Percentiles rank a stretch among this genome's conserved stretches.
Conservation (phyloP, 2,329 filamentous ascomycete species). For the Aspergillus nomiae region DNA sequence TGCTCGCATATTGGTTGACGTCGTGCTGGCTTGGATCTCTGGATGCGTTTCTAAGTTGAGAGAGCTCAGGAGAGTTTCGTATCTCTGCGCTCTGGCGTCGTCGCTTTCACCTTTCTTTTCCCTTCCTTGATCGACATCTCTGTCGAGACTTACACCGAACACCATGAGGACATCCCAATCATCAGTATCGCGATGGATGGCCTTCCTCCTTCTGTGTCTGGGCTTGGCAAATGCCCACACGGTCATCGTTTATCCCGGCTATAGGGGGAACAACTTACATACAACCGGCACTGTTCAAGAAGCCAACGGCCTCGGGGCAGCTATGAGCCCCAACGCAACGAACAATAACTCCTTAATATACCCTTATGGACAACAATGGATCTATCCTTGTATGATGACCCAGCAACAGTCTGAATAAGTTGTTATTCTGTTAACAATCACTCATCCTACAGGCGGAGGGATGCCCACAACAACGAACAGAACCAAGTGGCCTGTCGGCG, state of each 20-base stretch:
- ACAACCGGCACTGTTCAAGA: constrained; percentile 65
- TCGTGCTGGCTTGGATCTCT: constrained; percentile 3
- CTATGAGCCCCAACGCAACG: constrained; percentile 30
- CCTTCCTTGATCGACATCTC: not conserved
- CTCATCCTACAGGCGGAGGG: constrained; percentile 69
- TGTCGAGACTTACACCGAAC: constrained; percentile 2
- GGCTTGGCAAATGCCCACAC: constrained; percentile 60
- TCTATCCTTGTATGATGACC: constrained; percentile 78
- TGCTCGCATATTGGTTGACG: constrained; percentile 5
- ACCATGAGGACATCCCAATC: constrained; percentile 29
- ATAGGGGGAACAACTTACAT: constrained; percentile 82
- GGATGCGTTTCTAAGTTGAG: constrained; percentile 8
- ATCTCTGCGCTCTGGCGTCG: constrained; percentile 7
- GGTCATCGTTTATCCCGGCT: constrained; percentile 84
- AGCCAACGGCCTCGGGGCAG: constrained; percentile 48
- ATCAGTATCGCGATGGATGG: constrained; percentile 31
- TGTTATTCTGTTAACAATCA: constrained; percentile 4
- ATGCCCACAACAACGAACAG: constrained; percentile 76
- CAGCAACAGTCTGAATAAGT: constrained; percentile 1
- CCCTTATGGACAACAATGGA: constrained; percentile 93
- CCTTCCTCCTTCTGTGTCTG: constrained; percentile 37
- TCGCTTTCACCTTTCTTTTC: constrained; percentile 8
- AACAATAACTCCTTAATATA: constrained; percentile 55
- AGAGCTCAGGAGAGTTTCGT: not conserved
- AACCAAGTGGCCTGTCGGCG: constrained; percentile 85